Percentiles rank a stretch among this genome's conserved stretches.
phyloP scores from a whole-genome alignment of 169 alveolate genomes.

The Plasmodium malariae region DNA sequence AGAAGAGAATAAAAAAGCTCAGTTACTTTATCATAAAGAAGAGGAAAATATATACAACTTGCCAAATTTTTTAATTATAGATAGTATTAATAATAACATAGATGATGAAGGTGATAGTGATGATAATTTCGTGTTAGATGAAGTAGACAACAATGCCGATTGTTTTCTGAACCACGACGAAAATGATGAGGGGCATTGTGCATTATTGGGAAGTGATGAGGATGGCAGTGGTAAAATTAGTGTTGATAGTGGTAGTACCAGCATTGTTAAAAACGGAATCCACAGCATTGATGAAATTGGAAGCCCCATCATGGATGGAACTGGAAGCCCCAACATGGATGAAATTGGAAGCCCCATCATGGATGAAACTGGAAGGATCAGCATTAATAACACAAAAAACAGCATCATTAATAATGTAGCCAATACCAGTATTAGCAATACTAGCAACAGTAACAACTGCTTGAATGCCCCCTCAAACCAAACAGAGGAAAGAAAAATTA shows the following conservation, averaged over 20 bases:
- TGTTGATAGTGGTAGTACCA: no score
- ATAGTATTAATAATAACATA: background rate
- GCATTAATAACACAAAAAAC: background rate
- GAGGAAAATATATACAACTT: constrained; percentile 19
- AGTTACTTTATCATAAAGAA: constrained; percentile 22
- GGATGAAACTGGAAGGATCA: background rate
- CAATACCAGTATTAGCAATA: background rate
- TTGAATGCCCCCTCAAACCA: background rate
- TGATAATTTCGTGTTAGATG: no score
- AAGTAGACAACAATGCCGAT: no score
- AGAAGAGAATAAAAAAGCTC: constrained; percentile 21
- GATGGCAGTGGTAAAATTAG: no score
- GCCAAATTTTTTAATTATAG: constrained; percentile 42
- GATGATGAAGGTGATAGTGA: no score
- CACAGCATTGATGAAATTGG: no score
- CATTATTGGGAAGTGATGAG: no score
- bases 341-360: background rate
- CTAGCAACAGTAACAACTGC: background rate
- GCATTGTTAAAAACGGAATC: no score
- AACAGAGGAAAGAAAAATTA: background rate
- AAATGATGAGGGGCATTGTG: no score
- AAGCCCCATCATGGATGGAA: no score
- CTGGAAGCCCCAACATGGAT: no score
- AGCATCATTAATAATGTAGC: background rate
- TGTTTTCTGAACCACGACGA: no score